Base-by-base conservation (phyloP, 768 basidiomycete genomes). In the Calocybe indica region DNA sequence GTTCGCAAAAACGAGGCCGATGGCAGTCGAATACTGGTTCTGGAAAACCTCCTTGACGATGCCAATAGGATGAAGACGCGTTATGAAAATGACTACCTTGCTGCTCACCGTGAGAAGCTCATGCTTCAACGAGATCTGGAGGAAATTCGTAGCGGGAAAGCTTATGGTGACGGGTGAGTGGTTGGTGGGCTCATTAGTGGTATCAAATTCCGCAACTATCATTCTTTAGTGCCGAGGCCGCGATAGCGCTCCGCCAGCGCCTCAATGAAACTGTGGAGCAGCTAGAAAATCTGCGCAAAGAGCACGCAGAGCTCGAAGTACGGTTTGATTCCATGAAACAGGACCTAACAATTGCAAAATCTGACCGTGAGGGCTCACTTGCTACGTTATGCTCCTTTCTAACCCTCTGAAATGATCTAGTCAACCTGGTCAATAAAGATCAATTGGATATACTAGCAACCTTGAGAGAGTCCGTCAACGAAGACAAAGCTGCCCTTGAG, bases 11-110 rank as follows among this genome's bases (percentile, higher is more conserved):
- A 88, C 51, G 83, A 87, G 56, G 85, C 71, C 5, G 90, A 92
- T 58, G 74, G 82, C 6, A 88, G 85, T 51, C 76, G 81, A 28
- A 67, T 93, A 5, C 62, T 92, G 12, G 89, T 95, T n/a, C 70
- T 96, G 28, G 92, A 97, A 67, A 93, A 91, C 58, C 68, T 95
- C 47, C 69, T 97, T 47, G 90, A 92, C 44, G 94, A 97, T 55
- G 89, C 93, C 29, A 94, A 86, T 52, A 73, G 88, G 53, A 85
- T 89, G 83, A 95, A 95, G 72, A 73, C 79, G 30, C 76, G 92
- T 30, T 95, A 95, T 57, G 92, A 97, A 63, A 69, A 73, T 13
- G 92, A 96, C 58, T 96, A 93, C 61, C 71, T 97, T 9, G 74
- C 82, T 1, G 82, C 83, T 11, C 92, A 95, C 61, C 74, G 91